Conservation (phyloP, 2,329 filamentous ascomycete species). For the Arthrinium puccinioides region DNA sequence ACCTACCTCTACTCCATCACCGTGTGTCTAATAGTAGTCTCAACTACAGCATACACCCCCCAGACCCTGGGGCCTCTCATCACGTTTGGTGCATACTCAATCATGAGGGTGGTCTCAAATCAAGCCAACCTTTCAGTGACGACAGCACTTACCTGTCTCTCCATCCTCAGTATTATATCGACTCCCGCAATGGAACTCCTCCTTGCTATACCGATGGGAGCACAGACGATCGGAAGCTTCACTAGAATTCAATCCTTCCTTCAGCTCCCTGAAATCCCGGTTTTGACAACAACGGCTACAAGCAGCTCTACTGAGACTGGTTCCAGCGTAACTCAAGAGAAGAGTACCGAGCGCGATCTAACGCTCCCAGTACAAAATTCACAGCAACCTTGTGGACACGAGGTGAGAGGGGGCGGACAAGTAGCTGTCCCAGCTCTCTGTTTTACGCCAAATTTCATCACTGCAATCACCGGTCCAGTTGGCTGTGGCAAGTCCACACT, state of each 20-base stretch:
- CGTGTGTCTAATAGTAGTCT: background rate
- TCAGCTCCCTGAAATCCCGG: background rate
- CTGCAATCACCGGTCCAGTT: background rate
- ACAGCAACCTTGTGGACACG: too few species aligned
- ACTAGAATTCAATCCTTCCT: conserved; percentile 1
- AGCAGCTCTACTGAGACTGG: too few species aligned
- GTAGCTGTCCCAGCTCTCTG: background rate
- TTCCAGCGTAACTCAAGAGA: too few species aligned
- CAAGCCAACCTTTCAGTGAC: background rate
- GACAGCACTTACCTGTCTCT: conserved; percentile 1
- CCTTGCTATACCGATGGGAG: background rate
- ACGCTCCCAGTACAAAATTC: too few species aligned
- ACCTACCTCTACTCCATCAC: background rate
- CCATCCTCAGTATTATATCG: conserved; percentile 4
- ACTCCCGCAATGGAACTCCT: conserved; percentile 1
- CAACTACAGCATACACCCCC: background rate
- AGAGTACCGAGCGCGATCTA: too few species aligned
- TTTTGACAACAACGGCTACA: too few species aligned
- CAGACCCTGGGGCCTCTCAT: background rate
- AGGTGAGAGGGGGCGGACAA: too few species aligned
- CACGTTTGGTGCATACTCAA: conserved; percentile 2
- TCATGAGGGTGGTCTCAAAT: conserved; percentile 3
- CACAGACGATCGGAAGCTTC: conserved; percentile 1
- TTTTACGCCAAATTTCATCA: background rate
- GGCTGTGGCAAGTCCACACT: conserved; percentile 1